Evolutionary conservation across 192 early-diverging fungal genomes (phyloP).

Genomic region (Coemansia sp.): DNA sequence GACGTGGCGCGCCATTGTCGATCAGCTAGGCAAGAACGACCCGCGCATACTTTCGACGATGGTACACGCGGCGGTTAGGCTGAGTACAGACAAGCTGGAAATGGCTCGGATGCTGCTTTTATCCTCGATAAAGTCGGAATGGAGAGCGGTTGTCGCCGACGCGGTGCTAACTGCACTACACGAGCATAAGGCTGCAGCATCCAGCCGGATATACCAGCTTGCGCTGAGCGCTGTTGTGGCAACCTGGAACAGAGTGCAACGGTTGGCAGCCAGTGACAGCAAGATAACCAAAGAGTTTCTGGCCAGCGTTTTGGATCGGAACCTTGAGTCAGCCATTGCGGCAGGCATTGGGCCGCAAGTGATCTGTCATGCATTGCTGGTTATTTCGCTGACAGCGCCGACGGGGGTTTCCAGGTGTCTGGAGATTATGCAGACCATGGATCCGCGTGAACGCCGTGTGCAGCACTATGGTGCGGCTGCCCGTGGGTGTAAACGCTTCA

Average conservation of each 20-base stretch:
- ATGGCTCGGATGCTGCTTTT: conserved; percentile 12
- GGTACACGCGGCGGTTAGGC: conserved; percentile 3
- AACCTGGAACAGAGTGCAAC: not conserved
- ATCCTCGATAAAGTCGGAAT: not conserved
- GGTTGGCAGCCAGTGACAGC: not conserved
- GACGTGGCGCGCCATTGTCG: conserved; percentile 12
- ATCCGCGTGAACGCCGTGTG: not conserved
- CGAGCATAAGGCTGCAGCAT: not conserved
- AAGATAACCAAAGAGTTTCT: not conserved
- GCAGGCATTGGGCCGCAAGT: not conserved
- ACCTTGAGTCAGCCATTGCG: conserved; percentile 4
- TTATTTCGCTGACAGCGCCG: conserved; percentile 11
- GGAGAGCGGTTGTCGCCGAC: conserved; percentile 7
- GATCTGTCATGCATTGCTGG: conserved; percentile 6
- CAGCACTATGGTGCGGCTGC: conserved; percentile 21
- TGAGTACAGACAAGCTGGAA: not conserved
- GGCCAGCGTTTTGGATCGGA: conserved; percentile 3
- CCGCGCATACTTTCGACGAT: conserved; percentile 5
- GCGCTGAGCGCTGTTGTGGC: conserved; percentile 6
- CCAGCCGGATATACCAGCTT: not conserved
- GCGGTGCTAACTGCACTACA: conserved; percentile 8
- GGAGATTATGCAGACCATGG: conserved; percentile 4
- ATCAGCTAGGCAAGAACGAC: conserved; percentile 7
- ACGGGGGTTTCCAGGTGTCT: conserved; percentile 12
- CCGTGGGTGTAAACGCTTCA: conserved; percentile 13